A percentile compares a stretch with the other conserved stretches of the same genome.
Evolutionary conservation across 2,329 filamentous ascomycete species (phyloP).

Genomic region (Trichoderma koningii): DNA sequence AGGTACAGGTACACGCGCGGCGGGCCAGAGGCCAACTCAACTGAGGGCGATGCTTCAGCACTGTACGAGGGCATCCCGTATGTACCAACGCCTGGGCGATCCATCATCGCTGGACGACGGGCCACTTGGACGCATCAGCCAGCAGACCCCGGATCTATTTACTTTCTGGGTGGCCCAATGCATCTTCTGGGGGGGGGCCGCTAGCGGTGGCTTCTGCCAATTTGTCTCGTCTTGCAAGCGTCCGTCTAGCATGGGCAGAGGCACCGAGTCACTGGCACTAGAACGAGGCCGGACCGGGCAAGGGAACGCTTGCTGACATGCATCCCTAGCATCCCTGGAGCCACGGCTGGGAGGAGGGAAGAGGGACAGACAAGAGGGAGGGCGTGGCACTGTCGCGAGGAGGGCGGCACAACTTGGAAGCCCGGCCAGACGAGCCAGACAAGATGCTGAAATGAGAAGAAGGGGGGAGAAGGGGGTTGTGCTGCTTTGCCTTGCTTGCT

Average conservation of each 20-base stretch:
- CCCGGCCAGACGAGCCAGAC: background rate
- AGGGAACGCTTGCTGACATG: slow-evolving; percentile 29
- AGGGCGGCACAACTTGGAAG: background rate
- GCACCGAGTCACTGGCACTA: slow-evolving; percentile 12
- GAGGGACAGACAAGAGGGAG: background rate
- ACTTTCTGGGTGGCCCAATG: background rate
- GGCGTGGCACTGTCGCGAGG: background rate
- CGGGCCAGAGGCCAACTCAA: background rate
- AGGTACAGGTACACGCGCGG: slow-evolving; percentile 2
- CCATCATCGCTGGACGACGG: no score
- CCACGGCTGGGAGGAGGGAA: slow-evolving; percentile 23
- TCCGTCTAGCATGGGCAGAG: background rate
- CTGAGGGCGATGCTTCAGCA: no score
- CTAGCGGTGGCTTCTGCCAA: background rate
- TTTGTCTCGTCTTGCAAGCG: background rate
- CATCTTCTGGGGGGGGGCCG: background rate
- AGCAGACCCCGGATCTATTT: slow-evolving; percentile 27
- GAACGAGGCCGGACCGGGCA: slow-evolving; percentile 24
- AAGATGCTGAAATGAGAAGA: slow-evolving; percentile 28
- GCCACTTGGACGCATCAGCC: no score
- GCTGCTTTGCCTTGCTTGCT: background rate
- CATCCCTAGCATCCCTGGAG: slow-evolving; percentile 28
- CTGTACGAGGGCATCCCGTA: background rate
- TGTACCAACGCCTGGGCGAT: background rate
- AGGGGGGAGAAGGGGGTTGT: background rate